These are phyloP conservation scores for Puccinia novopanici DNA, from an alignment of 1,284 basidiomycete genomes.

Conservation along the genomic window DNA sequence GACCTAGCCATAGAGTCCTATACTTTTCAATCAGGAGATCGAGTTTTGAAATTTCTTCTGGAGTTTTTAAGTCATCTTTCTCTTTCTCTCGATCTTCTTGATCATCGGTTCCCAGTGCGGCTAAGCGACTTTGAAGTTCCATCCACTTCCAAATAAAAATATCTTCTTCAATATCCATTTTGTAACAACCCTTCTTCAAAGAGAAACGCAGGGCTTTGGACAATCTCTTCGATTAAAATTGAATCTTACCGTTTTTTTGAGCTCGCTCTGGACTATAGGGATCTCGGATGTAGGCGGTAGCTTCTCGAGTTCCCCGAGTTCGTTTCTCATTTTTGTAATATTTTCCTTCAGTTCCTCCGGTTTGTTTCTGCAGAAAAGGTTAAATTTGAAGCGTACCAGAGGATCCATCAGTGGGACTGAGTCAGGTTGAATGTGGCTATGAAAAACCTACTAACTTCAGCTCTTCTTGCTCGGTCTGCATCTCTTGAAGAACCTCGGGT, in stretches of 20 bases:
- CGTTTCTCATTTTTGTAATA: constrained; percentile 12
- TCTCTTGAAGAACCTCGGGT: constrained; percentile 25
- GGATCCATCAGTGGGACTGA: no score
- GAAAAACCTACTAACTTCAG: constrained; percentile 17
- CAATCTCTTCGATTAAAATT: not conserved
- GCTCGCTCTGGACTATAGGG: constrained; percentile 24
- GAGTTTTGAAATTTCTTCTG: constrained; percentile 20
- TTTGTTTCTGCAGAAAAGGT: not conserved
- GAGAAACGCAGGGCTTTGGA: not conserved
- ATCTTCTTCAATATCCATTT: not conserved
- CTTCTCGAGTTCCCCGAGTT: constrained; percentile 27
- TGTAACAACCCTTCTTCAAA: not conserved
- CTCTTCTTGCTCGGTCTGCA: constrained; percentile 26
- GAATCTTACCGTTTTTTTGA: constrained; percentile 31
- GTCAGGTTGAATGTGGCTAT: no score
- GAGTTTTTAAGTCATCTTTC: not conserved
- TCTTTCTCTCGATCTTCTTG: constrained; percentile 13
- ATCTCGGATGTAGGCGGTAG: constrained; percentile 21
- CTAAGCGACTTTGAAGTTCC: constrained; percentile 37
- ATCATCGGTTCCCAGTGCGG: not conserved
- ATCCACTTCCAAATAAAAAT: constrained; percentile 27
- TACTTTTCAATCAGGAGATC: constrained; percentile 31
- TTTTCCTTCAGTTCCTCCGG: constrained; percentile 22
- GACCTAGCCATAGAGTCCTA: constrained; percentile 23
- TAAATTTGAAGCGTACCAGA: no score